Evolutionary conservation across 768 basidiomycete genomes (phyloP).

Genomic region (Suillus placidus): DNA sequence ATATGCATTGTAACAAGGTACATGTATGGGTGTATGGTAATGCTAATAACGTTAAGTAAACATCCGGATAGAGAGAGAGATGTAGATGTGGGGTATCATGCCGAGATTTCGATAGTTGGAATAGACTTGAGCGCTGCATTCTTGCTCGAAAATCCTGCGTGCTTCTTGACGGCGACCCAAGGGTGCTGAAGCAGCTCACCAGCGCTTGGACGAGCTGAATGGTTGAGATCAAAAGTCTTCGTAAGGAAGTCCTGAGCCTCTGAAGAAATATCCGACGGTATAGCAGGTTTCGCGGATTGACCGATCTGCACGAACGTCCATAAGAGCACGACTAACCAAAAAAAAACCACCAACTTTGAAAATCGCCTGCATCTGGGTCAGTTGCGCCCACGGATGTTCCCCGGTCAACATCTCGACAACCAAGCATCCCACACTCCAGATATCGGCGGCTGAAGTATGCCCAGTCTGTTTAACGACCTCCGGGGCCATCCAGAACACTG

Average conservation of each 20-base stretch:
- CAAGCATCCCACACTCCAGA: conserved; percentile 95
- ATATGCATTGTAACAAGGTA: conserved; percentile 6
- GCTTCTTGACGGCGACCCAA: conserved; percentile 60
- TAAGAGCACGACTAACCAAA: neutral
- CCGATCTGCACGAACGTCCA: conserved; percentile 68
- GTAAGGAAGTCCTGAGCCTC: conserved; percentile 89
- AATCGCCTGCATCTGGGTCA: conserved; percentile 99
- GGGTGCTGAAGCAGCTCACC: conserved; percentile 71
- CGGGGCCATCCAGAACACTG: conserved; percentile 99
- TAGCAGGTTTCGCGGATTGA: conserved; percentile 81
- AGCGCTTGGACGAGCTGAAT: conserved; percentile 79
- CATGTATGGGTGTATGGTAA: neutral
- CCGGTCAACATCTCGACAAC: conserved; percentile 98
- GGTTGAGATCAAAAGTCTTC: conserved; percentile 84
- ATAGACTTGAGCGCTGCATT: conserved; percentile 23
- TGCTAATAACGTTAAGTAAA: conserved; percentile 3
- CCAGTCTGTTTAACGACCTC: conserved; percentile 97
- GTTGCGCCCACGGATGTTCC: conserved; percentile 92
- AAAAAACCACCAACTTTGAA: conserved; percentile 67
- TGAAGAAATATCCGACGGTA: conserved; percentile 87
- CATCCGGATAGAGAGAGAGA: neutral
- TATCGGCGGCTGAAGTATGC: conserved; percentile 91
- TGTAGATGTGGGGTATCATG: conserved; percentile 16
- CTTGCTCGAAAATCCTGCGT: conserved; percentile 20
- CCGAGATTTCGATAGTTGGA: conserved; percentile 34